Conservation (phyloP, 169 alveolate species). For the Toxoplasma gondii region DNA sequence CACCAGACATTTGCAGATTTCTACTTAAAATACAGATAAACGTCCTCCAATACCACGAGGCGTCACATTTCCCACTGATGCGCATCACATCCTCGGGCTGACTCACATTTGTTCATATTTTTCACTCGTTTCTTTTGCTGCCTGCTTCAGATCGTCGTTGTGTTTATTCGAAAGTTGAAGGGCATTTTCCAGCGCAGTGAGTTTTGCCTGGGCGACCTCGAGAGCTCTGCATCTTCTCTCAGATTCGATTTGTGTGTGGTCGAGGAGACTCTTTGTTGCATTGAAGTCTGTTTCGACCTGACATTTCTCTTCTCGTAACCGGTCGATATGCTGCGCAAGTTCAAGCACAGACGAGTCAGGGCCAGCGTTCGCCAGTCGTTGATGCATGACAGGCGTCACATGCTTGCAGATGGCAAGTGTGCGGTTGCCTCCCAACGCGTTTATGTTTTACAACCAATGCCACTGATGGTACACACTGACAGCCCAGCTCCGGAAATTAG, state of each 20-base stretch:
- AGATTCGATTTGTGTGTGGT: background rate
- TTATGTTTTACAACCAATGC: no score
- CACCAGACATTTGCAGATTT: no score
- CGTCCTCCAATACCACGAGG: no score
- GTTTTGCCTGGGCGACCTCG: background rate
- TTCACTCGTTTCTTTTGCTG: background rate
- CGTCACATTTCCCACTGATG: background rate
- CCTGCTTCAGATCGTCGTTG: background rate
- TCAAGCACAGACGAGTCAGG: no score
- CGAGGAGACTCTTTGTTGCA: background rate
- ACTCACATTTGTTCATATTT: background rate
- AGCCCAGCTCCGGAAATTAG: background rate
- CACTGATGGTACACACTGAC: no score
- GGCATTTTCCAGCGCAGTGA: background rate
- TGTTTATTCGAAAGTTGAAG: conserved; percentile 3
- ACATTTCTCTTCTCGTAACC: background rate
- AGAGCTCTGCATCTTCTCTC: background rate
- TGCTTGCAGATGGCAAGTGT: no score
- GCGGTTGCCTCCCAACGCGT: no score
- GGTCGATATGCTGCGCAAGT: background rate
- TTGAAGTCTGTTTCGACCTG: background rate
- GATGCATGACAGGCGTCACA: no score
- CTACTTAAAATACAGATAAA: no score
- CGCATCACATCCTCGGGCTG: background rate
- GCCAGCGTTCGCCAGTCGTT: no score